phyloP scores from a whole-genome alignment of 2,329 filamentous ascomycete genomes.

The Diaporthe helianthi region DNA sequence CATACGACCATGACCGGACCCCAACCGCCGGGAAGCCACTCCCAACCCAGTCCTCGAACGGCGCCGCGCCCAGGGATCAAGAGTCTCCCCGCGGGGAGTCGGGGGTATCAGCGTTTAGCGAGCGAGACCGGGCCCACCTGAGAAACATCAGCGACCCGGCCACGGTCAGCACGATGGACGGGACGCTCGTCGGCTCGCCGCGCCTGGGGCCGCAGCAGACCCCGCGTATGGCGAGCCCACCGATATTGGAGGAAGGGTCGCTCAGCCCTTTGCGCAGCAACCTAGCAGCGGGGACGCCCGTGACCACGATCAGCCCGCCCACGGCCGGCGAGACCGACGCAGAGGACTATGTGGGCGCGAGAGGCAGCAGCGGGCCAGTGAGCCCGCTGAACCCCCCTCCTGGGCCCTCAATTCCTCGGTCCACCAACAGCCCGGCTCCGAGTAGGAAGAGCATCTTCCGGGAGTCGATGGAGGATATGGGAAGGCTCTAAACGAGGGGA shows the following conservation, averaged over 20 bases:
- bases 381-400: conserved; percentile 32
- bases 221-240: conserved; percentile 17
- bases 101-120: conserved; percentile 51
- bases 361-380: conserved; percentile 28
- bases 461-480: conserved; percentile 51
- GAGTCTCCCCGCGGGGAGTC: conserved; percentile 42
- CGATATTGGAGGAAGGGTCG: conserved; percentile 27
- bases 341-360: conserved; percentile 40
- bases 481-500: conserved; percentile 26
- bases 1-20: conserved; percentile 35
- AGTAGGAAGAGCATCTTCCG: conserved; percentile 50
- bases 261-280: conserved; percentile 1
- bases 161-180: conserved; percentile 46
- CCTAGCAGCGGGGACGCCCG: conserved; percentile 31
- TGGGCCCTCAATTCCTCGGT: conserved; percentile 28
- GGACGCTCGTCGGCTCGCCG: conserved; percentile 26
- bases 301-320: conserved; percentile 41
- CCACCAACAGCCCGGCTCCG: conserved; percentile 17
- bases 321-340: conserved; percentile 37
- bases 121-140: conserved; percentile 49
- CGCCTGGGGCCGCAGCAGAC: conserved; percentile 5
- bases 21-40: conserved; percentile 35
- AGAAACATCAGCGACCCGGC: conserved; percentile 50
- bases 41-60: conserved; percentile 27
- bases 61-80: conserved; percentile 27